Conservation (phyloP, 228 moss, liverwort and hornwort species). For the Sphagnum magellanicum region DNA sequence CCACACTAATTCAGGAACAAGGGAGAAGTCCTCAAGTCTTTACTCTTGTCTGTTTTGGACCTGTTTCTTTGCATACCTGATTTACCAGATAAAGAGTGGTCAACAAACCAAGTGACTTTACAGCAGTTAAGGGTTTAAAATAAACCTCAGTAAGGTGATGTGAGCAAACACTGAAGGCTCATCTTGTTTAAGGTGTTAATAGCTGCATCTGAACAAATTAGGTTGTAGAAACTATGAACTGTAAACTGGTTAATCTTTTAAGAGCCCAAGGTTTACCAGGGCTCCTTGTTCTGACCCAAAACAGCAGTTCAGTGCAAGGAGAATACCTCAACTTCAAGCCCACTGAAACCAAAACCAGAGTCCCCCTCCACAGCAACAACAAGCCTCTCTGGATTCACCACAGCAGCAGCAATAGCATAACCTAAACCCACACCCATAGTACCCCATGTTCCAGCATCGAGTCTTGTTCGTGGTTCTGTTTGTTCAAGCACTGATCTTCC, state of each 20-base stretch:
- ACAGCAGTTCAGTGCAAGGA: neutral
- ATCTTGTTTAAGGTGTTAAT: too few species aligned
- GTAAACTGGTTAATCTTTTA: neutral
- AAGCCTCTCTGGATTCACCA: conserved; percentile 73
- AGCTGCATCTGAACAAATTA: too few species aligned
- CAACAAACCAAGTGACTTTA: too few species aligned
- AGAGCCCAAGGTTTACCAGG: neutral
- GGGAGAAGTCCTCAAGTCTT: too few species aligned
- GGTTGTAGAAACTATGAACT: too few species aligned
- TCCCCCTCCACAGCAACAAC: conserved; percentile 97
- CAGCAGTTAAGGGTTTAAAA: too few species aligned
- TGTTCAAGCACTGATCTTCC: conserved; percentile 84
- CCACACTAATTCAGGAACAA: too few species aligned
- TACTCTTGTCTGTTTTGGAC: too few species aligned
- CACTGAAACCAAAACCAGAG: conserved; percentile 97
- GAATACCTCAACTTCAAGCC: conserved; percentile 92
- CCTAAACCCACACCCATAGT: conserved; percentile 99
- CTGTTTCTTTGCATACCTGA: too few species aligned
- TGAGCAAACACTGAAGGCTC: too few species aligned
- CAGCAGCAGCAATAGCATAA: conserved; percentile 86
- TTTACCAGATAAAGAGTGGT: too few species aligned
- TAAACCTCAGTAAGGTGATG: too few species aligned
- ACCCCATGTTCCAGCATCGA: conserved; percentile 99
- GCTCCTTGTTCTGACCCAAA: neutral
- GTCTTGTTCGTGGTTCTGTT: conserved; percentile 78